Conservation (phyloP, 129 eudicot species). For the Artemisia annua region DNA sequence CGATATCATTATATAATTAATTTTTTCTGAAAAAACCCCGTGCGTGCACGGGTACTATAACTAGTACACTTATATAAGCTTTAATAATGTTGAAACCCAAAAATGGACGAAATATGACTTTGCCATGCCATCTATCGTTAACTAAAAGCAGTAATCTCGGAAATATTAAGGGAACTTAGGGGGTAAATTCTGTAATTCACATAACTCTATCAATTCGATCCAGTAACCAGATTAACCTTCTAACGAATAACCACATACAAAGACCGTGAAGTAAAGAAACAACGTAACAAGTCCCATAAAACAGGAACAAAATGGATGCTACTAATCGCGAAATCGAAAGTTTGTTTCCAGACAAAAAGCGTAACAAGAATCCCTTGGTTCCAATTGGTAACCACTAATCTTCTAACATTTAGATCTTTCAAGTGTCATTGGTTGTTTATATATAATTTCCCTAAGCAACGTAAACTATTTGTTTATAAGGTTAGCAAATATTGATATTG, state of each 20-base stretch:
- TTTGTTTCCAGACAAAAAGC: constrained; percentile 51
- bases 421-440: constrained; percentile 1
- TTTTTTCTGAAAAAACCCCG: too few species aligned
- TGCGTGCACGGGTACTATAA: too few species aligned
- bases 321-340: constrained; percentile 51
- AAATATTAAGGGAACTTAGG: neutral
- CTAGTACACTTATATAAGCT: too few species aligned
- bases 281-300: too few species aligned
- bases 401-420: constrained; percentile 1
- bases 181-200: neutral
- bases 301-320: constrained; percentile 49
- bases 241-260: neutral
- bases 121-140: neutral
- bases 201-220: neutral
- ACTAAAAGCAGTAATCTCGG: neutral
- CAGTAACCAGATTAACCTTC: neutral
- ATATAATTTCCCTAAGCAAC: neutral
- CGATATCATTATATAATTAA: too few species aligned
- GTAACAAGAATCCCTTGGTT: constrained; percentile 62
- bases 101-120: too few species aligned
- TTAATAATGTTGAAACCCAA: too few species aligned
- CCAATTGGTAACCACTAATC: constrained; percentile 54
- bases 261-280: neutral
- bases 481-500: neutral
- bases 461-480: too few species aligned